Conservation (phyloP, 495 filamentous ascomycete species). For the Penicillium chermesinum region DNA sequence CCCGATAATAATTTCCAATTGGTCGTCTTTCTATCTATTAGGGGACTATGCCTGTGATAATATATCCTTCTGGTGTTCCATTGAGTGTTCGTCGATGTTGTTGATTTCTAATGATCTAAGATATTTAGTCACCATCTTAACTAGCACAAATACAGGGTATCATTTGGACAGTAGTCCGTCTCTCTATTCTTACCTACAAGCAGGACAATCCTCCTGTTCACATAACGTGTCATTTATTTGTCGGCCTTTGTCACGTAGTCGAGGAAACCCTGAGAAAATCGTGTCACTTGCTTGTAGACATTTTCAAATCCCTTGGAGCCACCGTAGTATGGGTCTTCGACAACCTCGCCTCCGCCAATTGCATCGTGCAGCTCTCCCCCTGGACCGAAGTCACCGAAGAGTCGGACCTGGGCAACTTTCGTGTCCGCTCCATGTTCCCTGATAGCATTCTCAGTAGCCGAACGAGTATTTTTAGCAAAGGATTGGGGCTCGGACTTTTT, state of each 20-base stretch:
- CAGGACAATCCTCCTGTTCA: neutral
- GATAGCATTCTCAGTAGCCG: conserved; percentile 23
- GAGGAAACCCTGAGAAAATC: conserved; percentile 77
- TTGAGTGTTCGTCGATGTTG: too few relatives aligned
- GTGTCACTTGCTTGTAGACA: conserved; percentile 75
- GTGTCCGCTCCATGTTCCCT: conserved; percentile 26
- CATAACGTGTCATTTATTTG: neutral
- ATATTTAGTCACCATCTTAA: too few relatives aligned
- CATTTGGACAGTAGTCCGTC: neutral
- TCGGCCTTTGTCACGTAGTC: conserved; percentile 33
- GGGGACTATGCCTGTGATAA: too few relatives aligned
- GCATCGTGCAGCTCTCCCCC: conserved; percentile 69
- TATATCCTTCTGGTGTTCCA: too few relatives aligned
- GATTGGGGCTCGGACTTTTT: conserved; percentile 24
- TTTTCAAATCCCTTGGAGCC: conserved; percentile 75
- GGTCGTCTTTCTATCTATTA: too few relatives aligned
- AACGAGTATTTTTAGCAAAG: conserved; percentile 21
- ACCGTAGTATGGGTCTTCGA: conserved; percentile 93
- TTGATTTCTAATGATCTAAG: too few relatives aligned
- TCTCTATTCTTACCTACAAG: neutral
- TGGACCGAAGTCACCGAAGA: conserved; percentile 77
- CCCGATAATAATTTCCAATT: too few relatives aligned
- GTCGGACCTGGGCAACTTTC: conserved; percentile 54
- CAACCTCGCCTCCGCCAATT: conserved; percentile 63
- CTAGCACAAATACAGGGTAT: too few relatives aligned